Evolutionary conservation across 768 basidiomycete genomes (phyloP), one percentile per base, ranked within the genome.

Genomic region (Roridomyces roridus): DNA sequence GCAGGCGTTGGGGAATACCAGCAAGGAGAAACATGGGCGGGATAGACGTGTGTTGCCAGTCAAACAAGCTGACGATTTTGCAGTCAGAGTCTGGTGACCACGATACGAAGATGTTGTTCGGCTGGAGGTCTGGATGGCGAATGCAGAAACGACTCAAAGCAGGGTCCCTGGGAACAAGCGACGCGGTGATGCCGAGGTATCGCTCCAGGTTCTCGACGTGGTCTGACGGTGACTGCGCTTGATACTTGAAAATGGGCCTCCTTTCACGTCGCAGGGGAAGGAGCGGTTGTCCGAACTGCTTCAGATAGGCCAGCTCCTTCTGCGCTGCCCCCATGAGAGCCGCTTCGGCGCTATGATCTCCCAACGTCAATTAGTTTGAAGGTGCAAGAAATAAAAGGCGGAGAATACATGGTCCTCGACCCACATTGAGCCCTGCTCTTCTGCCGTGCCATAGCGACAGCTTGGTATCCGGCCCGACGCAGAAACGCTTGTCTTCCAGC

Each of bases 21-120:
- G 31, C 31, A 15, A 34, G 31, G 72, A 85, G 82, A 71, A 80
- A 84, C 60, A 59, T 21, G 66, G 83, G 82, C 28, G 83, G 74
- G 72, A 85, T 79, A 4, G 81, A 71, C 60, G 83, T 56, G 69
- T 84, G 81, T 74, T 84, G 82, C 82, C 80, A 83, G 77, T 83
- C 81, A 51, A 82, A 14, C 70, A 82, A 57, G 72, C 80, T 60
- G 51, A 75, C 69, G 66, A 84, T 57, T 34, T 77, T 15, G 62
- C 52, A 70, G 67, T 44, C 52, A 64, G 78, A 80, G 67, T 75
- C 82, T 51, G 78, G 59, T 65, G 79, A 82, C 64, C 57, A 72
- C 17, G 73, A 74, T 34, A 85, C 77, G 59, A 79, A 68, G 74
- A 85, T 69, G 63, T 85, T 83, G 73, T 65, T 77, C 49, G 55